A percentile compares a stretch with the other conserved stretches of the same genome.
These are phyloP conservation scores for Agaricus subrufescens DNA, from an alignment of 768 basidiomycete genomes.

Conservation along the genomic window DNA sequence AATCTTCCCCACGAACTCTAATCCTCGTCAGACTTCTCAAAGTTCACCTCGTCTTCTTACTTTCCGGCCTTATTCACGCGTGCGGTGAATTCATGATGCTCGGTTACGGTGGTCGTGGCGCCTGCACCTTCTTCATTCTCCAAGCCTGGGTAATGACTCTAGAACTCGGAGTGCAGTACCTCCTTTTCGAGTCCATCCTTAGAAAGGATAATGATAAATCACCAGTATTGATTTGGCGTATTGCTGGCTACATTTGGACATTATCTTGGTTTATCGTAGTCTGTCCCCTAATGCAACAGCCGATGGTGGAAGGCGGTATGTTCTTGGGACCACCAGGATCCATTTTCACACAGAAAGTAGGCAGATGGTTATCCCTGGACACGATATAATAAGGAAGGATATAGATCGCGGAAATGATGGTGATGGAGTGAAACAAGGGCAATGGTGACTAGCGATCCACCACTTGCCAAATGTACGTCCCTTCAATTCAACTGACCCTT, in stretches of 20 bases:
- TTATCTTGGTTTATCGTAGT: conserved; percentile 9
- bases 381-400: background rate
- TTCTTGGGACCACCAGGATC: background rate
- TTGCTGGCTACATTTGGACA: conserved; percentile 11
- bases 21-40: conserved; percentile 11
- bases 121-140: conserved; percentile 24
- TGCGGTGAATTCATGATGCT: conserved; percentile 24
- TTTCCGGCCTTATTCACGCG: conserved; percentile 26
- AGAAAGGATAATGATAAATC: background rate
- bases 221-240: background rate
- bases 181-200: conserved; percentile 9
- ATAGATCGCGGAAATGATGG: background rate
- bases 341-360: background rate
- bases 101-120: conserved; percentile 12
- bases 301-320: conserved; percentile 7
- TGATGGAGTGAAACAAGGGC: background rate
- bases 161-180: conserved; percentile 17
- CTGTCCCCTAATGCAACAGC: conserved; percentile 8
- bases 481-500: background rate
- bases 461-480: too few relatives aligned
- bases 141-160: conserved; percentile 24
- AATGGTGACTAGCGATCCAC: background rate
- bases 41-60: conserved; percentile 22
- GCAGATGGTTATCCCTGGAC: conserved; percentile 1
- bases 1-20: conserved; percentile 15